A percentile compares a stretch with the other conserved stretches of the same genome.
phyloP scores from a whole-genome alignment of 2,329 filamentous ascomycete genomes.

The Lachnum nothofagi region DNA sequence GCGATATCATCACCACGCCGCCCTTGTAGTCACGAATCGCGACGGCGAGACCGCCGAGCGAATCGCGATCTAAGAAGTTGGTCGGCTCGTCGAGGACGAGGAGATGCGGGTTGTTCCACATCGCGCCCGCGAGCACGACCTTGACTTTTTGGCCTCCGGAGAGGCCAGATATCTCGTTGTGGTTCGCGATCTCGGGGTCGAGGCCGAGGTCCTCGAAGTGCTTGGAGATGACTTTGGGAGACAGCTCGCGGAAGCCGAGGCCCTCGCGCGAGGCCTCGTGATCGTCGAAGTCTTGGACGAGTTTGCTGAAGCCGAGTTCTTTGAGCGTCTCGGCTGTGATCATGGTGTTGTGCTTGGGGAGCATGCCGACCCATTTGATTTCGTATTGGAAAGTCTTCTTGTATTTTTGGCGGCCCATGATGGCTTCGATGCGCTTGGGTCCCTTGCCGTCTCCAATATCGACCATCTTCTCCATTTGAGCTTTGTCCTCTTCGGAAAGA shows the following conservation, averaged over 20 bases:
- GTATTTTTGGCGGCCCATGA: slow-evolving; percentile 96
- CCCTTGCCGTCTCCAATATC: slow-evolving; percentile 81
- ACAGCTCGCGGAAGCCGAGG: slow-evolving; percentile 89
- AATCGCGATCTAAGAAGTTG: slow-evolving; percentile 98
- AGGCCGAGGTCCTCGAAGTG: slow-evolving; percentile 97
- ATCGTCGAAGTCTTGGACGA: slow-evolving; percentile 97
- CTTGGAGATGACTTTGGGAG: slow-evolving; percentile 90
- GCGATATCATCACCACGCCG: slow-evolving; percentile 97
- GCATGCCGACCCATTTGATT: slow-evolving; percentile 83
- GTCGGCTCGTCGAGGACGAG: slow-evolving; percentile 97
- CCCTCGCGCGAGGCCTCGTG: slow-evolving; percentile 98
- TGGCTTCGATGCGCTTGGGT: slow-evolving; percentile 69
- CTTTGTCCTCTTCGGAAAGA: slow-evolving; percentile 76
- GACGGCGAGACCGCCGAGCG: slow-evolving; percentile 90
- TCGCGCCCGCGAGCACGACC: slow-evolving; percentile 90
- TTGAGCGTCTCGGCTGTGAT: slow-evolving; percentile 88
- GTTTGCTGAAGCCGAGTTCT: slow-evolving; percentile 82
- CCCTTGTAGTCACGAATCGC: slow-evolving; percentile 98
- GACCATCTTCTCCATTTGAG: slow-evolving; percentile 85
- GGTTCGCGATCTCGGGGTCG: slow-evolving; percentile 96
- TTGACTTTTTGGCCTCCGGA: slow-evolving; percentile 99
- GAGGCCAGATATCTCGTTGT: slow-evolving; percentile 94
- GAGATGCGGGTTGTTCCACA: slow-evolving; percentile 99
- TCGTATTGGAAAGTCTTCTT: slow-evolving; percentile 99
- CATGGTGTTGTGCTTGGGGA: slow-evolving; percentile 90